Conservation (phyloP, 2,329 filamentous ascomycete genomes). For the Paraconiothyrium sp. region DNA sequence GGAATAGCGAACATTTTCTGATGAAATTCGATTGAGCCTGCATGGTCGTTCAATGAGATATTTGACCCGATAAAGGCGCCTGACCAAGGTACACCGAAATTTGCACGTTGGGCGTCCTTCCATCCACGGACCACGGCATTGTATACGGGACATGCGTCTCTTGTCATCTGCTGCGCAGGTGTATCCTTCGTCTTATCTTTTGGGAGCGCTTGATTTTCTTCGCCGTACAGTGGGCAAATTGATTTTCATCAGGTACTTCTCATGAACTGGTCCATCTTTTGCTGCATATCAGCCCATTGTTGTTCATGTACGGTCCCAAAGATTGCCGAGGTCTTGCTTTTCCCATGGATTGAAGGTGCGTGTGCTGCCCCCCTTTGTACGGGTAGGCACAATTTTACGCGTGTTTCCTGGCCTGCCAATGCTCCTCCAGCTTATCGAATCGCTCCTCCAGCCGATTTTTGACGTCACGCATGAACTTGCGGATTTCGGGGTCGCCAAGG, state of each 20-base stretch:
- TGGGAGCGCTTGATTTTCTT: not conserved
- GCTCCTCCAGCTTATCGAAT: not conserved
- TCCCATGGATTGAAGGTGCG: not conserved
- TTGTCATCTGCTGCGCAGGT: not conserved
- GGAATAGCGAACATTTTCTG: too few species aligned
- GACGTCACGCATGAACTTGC: not conserved
- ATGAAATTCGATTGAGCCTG: too few species aligned
- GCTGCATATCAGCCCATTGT: not conserved
- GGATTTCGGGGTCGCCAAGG: not conserved
- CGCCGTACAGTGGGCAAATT: not conserved
- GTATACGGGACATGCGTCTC: not conserved
- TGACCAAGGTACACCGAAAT: not conserved
- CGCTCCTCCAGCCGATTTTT: not conserved
- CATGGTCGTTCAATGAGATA: not conserved
- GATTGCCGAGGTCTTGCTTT: not conserved
- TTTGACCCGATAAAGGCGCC: not conserved
- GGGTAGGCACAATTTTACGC: not conserved
- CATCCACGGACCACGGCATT: not conserved
- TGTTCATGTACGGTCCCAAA: not conserved
- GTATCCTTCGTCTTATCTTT: not conserved
- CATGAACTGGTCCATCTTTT: constrained; percentile 2
- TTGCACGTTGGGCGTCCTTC: not conserved
- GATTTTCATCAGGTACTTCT: not conserved
- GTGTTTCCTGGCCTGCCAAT: not conserved
- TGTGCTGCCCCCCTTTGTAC: not conserved